Conservation (phyloP, 768 basidiomycete species). For the Megacollybia marginata region DNA sequence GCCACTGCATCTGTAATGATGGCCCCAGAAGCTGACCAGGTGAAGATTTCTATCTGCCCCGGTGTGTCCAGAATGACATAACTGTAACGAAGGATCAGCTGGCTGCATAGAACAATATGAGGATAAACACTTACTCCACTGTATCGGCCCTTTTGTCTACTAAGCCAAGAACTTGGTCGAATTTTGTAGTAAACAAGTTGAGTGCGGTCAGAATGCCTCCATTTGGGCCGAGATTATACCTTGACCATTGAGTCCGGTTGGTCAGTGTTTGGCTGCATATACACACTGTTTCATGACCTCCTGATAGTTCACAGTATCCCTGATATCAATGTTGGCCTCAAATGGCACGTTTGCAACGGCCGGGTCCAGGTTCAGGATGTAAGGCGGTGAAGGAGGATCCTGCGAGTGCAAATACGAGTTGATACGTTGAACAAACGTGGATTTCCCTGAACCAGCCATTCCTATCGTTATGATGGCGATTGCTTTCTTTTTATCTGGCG, state of each 20-base stretch:
- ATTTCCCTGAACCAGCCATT: slow-evolving; percentile 97
- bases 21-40: slow-evolving; percentile 98
- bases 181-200: slow-evolving; percentile 97
- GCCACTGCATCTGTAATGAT: slow-evolving; percentile 98
- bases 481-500: slow-evolving; percentile 45
- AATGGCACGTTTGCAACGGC: slow-evolving; percentile 89
- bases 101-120: neutral
- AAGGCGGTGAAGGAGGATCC: slow-evolving; percentile 65
- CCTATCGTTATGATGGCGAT: slow-evolving; percentile 86
- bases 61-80: slow-evolving; percentile 96
- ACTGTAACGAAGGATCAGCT: slow-evolving; percentile 31
- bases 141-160: slow-evolving; percentile 86
- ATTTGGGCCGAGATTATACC: slow-evolving; percentile 97
- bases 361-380: slow-evolving; percentile 96
- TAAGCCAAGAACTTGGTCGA: slow-evolving; percentile 89
- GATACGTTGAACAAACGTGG: slow-evolving; percentile 92
- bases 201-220: slow-evolving; percentile 96
- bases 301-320: slow-evolving; percentile 95
- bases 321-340: slow-evolving; percentile 94
- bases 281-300: slow-evolving; percentile 99
- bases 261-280: slow-evolving; percentile 9
- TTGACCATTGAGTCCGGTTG: neutral
- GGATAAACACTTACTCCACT: slow-evolving; percentile 63
- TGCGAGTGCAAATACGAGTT: slow-evolving; percentile 83
- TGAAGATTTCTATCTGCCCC: slow-evolving; percentile 99